Evolutionary conservation across 116 monocot species (phyloP), one percentile per base, ranked within the genome.

Genomic region (Dioscorea cayenensis): DNA sequence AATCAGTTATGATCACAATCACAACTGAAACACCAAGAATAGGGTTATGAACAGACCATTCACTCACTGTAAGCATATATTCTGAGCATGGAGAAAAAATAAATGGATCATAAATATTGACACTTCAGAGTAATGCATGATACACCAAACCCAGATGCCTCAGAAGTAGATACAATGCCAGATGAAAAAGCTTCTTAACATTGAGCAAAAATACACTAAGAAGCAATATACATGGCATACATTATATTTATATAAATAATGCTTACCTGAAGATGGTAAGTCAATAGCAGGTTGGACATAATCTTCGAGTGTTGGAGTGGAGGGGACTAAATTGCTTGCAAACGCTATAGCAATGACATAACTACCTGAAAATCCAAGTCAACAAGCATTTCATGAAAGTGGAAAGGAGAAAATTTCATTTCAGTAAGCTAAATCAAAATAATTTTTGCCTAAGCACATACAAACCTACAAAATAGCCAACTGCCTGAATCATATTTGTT

Each of bases 401-500:
- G 16, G 29, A 9, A 6, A 22, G 60, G 35, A 49, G 68, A 35
- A 10, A 25, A 74, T 35, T 76, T 64, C 16, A 51, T 13, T 35
- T 52, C 14, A 77, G 23, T 17, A 55, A 71, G 67, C 1, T 55
- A 16, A 35, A 49, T 48, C 23, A 9, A 67, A 43, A 43, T 16
- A 14, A 14, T 62, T 71, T 29, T 69, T 49, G 63, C 17, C 16
- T 59, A 28, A 38, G 16, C 7, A 14, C 21, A 18, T 48, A 50
- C 60, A 70, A 84, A 96, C 96, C 88, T 68, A 37, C 77, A 85
- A 97, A 97, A 84, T 77, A 82, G 68, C 97, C 97, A 65, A 85
- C 59, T 38, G 88, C 82, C 76, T 97, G 97, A 64, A 97, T 81
- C 67, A 97, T 77, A 77, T 97, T 97, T 28, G 81, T 79, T 66